phyloP scores from a whole-genome alignment of 495 filamentous ascomycete species.

The Penicillium crystallinum region DNA sequence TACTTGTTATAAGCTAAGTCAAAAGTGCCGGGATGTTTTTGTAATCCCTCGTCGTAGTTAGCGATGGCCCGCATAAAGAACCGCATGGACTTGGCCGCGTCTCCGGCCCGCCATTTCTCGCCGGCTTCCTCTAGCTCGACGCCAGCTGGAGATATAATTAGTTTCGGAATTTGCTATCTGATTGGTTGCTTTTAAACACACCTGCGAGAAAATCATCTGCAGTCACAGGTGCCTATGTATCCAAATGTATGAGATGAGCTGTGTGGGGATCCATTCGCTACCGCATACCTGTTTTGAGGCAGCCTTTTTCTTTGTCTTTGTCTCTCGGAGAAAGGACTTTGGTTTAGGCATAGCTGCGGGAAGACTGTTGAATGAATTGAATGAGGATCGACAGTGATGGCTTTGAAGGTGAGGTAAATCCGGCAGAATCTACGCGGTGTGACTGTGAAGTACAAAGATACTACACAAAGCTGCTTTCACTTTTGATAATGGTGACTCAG shows the following conservation, averaged over 20 bases:
- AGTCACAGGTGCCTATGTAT: constrained; percentile 48
- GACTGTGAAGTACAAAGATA: not conserved
- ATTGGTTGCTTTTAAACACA: constrained; percentile 10
- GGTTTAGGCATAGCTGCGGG: constrained; percentile 44
- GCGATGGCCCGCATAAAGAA: constrained; percentile 65
- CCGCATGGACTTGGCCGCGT: constrained; percentile 61
- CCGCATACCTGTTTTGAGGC: constrained; percentile 28
- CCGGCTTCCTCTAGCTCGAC: constrained; percentile 64
- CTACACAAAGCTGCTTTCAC: not conserved
- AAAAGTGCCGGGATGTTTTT: constrained; percentile 52
- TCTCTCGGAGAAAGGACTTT: constrained; percentile 47
- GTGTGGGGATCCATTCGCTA: not conserved
- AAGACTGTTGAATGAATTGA: not conserved
- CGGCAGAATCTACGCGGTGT: constrained; percentile 7
- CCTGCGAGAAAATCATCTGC: constrained; percentile 60
- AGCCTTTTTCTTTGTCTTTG: constrained; percentile 43
- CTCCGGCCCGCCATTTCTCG: constrained; percentile 69
- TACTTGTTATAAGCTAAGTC: constrained; percentile 74
- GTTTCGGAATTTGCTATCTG: not conserved
- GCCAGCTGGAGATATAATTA: constrained; percentile 40
- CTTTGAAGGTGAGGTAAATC: not conserved
- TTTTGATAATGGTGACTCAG: not conserved
- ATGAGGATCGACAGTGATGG: not conserved
- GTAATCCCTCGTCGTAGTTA: constrained; percentile 57
- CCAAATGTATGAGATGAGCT: not conserved